Conservation (phyloP, 129 eudicot species). For the Artemisia annua region DNA sequence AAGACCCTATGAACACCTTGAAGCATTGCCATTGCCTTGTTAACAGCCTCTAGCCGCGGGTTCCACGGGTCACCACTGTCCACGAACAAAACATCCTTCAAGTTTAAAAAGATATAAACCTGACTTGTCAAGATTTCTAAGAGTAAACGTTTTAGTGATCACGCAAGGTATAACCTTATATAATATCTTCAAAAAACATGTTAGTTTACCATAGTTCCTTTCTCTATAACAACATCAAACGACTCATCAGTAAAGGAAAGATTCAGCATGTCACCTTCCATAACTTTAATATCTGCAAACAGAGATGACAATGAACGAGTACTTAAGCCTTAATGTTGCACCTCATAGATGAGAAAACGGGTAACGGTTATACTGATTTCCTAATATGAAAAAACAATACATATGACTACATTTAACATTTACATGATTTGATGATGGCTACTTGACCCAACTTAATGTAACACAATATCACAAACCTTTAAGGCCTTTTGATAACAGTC, state of each 20-base stretch:
- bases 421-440: too few species aligned
- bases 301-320: constrained; percentile 9
- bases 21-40: constrained; percentile 84
- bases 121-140: constrained; percentile 26
- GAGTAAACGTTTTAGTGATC: neutral
- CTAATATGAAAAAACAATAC: too few species aligned
- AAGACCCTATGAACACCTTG: constrained; percentile 82
- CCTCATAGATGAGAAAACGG: too few species aligned
- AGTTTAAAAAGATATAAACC: constrained; percentile 35
- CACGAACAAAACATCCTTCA: constrained; percentile 99
- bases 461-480: constrained; percentile 46
- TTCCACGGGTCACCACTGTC: constrained; percentile 99
- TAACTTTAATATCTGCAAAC: constrained; percentile 66
- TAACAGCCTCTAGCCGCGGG: constrained; percentile 62
- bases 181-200: constrained; percentile 2
- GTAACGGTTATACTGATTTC: too few species aligned
- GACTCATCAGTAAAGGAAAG: constrained; percentile 74
- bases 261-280: constrained; percentile 90
- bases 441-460: neutral
- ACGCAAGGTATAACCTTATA: constrained; percentile 4
- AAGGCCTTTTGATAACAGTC: constrained; percentile 64
- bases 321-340: neutral
- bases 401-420: too few species aligned
- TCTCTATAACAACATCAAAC: constrained; percentile 93
- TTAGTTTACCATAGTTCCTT: constrained; percentile 87